Conservation (phyloP, 148 eudicot genomes). For the Euryodendron excelsum region DNA sequence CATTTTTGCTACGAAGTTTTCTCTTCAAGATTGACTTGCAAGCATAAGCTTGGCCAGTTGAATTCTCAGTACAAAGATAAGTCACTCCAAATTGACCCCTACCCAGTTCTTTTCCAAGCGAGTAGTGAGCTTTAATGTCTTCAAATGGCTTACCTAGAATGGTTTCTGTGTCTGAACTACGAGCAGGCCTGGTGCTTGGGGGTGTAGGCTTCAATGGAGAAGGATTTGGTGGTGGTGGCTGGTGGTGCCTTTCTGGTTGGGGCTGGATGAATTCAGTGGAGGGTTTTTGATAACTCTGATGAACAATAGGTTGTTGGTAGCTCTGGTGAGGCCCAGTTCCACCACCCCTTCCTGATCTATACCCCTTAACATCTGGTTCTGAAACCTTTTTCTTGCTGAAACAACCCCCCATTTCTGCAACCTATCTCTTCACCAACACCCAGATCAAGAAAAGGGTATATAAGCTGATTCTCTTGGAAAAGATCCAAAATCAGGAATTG, state of each 20-base stretch:
- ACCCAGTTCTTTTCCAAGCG: conserved; percentile 79
- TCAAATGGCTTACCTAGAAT: conserved; percentile 68
- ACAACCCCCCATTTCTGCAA: conserved; percentile 50
- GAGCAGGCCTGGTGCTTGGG: conserved; percentile 29
- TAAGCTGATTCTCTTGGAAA: background rate
- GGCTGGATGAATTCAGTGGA: conserved; percentile 25
- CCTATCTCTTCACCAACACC: conserved; percentile 13
- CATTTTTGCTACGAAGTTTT: conserved; percentile 59
- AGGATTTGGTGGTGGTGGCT: conserved; percentile 16
- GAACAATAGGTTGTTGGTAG: conserved; percentile 19
- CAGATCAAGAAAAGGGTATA: conserved; percentile 14
- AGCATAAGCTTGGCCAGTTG: conserved; percentile 57
- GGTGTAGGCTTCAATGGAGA: conserved; percentile 19
- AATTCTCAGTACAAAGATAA: conserved; percentile 70
- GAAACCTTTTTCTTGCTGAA: conserved; percentile 33
- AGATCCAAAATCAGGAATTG: conserved; percentile 4
- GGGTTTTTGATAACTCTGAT: conserved; percentile 14
- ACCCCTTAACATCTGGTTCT: conserved; percentile 29
- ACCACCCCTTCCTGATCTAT: conserved; percentile 23
- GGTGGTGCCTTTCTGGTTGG: conserved; percentile 16
- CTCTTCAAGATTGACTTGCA: conserved; percentile 89
- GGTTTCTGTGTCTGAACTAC: conserved; percentile 25
- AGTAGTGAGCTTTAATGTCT: conserved; percentile 51
- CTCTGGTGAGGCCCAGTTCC: conserved; percentile 11
- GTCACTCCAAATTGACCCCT: conserved; percentile 90